Evolutionary conservation across 1,139 yeast species (phyloP).

Genomic region (Yamadazyma songkhlaensis): DNA sequence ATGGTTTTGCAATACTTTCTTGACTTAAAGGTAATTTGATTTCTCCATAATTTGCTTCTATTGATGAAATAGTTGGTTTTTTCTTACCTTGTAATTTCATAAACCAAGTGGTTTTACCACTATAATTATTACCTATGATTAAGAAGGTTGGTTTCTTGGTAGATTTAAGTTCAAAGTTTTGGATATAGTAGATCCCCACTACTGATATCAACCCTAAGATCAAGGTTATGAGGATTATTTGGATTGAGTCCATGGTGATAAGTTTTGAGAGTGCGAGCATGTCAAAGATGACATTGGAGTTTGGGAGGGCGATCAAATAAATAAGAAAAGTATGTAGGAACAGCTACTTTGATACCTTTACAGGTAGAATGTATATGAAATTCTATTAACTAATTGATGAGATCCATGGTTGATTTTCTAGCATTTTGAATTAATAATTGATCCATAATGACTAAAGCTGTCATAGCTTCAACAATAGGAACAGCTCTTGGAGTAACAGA

Average conservation of each 20-base stretch:
- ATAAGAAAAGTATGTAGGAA: too few species aligned
- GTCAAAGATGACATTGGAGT: neutral
- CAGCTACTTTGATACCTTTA: neutral
- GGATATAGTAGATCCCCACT: conserved; percentile 22
- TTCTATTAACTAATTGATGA: conserved; percentile 2
- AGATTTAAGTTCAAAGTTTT: conserved; percentile 20
- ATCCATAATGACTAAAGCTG: conserved; percentile 89
- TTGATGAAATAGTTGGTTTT: conserved; percentile 39
- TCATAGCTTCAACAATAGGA: conserved; percentile 97
- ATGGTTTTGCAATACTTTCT: conserved; percentile 28
- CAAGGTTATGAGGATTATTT: conserved; percentile 19
- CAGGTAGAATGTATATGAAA: neutral
- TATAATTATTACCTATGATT: conserved; percentile 66
- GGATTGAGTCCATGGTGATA: conserved; percentile 25
- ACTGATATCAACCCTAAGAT: conserved; percentile 23
- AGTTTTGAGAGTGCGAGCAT: neutral
- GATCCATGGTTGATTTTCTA: conserved; percentile 49
- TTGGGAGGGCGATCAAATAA: too few species aligned
- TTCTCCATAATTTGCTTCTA: conserved; percentile 35
- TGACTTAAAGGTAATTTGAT: conserved; percentile 35
- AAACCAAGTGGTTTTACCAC: conserved; percentile 77
- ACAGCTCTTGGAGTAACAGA: conserved; percentile 98
- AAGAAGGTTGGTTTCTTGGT: conserved; percentile 52
- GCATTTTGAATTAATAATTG: conserved; percentile 81
- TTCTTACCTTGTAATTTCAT: conserved; percentile 21